Conservation (phyloP, 2,329 filamentous ascomycete genomes). For the Trichoderma sp. region DNA sequence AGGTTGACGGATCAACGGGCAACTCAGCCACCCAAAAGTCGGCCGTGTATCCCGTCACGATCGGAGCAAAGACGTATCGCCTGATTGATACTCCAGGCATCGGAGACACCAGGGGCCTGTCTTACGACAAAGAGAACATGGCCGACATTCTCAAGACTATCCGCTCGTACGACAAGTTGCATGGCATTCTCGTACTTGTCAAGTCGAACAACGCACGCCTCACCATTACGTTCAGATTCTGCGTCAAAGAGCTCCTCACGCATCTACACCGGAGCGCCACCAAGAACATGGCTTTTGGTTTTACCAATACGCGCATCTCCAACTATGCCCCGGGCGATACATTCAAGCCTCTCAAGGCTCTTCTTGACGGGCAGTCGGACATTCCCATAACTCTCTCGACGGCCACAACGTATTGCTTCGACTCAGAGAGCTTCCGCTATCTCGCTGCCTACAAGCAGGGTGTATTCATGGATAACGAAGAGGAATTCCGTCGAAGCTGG, state of each 20-base stretch:
- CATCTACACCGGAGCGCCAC: conserved; percentile 22
- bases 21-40: conserved; percentile 24
- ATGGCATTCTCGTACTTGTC: conserved; percentile 25
- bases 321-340: conserved; percentile 23
- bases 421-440: conserved; percentile 26
- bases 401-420: conserved; percentile 21
- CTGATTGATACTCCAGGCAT: conserved; percentile 27
- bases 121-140: conserved; percentile 26
- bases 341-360: conserved; percentile 13
- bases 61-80: conserved; percentile 22
- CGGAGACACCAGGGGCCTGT: conserved; percentile 17
- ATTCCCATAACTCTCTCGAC: conserved; percentile 13
- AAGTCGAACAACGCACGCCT: conserved; percentile 25
- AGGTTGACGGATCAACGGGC: conserved; percentile 28
- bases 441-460: conserved; percentile 23
- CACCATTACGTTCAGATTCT: conserved; percentile 8
- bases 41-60: conserved; percentile 7
- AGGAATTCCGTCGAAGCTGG: conserved; percentile 31
- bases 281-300: conserved; percentile 24
- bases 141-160: conserved; percentile 19
- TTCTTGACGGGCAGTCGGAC: conserved; percentile 9
- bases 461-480: not conserved
- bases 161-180: conserved; percentile 11
- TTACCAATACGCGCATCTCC: conserved; percentile 24
- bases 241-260: conserved; percentile 21